Conservation (phyloP, 1,284 basidiomycete genomes). For the Bjerkandera adusta region DNA sequence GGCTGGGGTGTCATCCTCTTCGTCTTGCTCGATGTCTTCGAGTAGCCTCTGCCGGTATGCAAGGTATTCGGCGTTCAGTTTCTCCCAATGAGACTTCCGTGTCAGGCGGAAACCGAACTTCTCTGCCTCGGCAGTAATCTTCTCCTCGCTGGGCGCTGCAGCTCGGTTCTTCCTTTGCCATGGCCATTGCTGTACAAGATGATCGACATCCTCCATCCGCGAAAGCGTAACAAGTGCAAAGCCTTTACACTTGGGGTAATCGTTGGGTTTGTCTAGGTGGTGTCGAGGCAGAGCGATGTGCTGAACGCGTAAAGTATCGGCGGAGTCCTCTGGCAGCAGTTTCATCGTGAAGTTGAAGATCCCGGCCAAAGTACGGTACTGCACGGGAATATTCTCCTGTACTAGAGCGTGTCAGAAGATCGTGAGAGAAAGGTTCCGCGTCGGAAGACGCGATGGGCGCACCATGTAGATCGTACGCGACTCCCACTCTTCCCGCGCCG, state of each 20-base stretch:
- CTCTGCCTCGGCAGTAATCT: conserved; percentile 37
- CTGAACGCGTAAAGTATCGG: conserved; percentile 40
- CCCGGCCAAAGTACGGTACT: conserved; percentile 44
- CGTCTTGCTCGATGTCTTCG: conserved; percentile 35
- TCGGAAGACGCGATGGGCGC: conserved; percentile 23
- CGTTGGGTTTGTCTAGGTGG: conserved; percentile 53
- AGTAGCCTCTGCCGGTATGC: conserved; percentile 51
- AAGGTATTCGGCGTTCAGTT: conserved; percentile 63
- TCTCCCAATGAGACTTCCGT: conserved; percentile 57
- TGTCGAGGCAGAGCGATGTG: conserved; percentile 54
- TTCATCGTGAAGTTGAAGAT: conserved; percentile 44
- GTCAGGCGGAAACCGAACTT: conserved; percentile 60
- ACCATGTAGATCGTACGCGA: conserved; percentile 65
- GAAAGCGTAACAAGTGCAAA: conserved; percentile 67
- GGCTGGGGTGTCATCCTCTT: conserved; percentile 1
- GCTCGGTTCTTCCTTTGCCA: conserved; percentile 40
- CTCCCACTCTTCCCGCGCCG: conserved; percentile 55
- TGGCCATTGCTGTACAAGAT: conserved; percentile 52
- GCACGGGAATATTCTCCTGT: conserved; percentile 69
- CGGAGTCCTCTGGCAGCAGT: conserved; percentile 32
- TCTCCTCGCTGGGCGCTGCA: background rate
- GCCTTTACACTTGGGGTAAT: conserved; percentile 59
- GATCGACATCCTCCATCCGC: conserved; percentile 35
- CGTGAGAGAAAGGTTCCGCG: background rate
- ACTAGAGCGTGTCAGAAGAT: background rate